Evolutionary conservation across 305 asterid species (phyloP).

Genomic region (Fraxinus angustifolia): DNA sequence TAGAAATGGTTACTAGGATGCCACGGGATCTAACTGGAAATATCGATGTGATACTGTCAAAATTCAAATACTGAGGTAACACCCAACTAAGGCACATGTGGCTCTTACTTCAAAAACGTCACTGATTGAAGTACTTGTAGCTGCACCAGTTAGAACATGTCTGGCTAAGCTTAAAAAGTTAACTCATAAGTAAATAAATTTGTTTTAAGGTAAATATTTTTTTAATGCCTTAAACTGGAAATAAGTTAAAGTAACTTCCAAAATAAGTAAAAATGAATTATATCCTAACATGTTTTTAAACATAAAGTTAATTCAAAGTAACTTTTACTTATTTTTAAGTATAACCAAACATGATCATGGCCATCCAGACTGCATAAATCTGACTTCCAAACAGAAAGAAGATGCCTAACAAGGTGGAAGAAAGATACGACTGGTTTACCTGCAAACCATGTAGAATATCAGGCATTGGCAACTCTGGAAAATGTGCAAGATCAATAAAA

Average conservation of each 20-base stretch:
- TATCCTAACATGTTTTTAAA: not conserved
- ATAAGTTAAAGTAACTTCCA: not conserved
- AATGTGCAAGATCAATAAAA: constrained; percentile 73
- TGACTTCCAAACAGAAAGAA: not conserved
- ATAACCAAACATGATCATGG: not conserved
- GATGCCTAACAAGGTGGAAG: not conserved
- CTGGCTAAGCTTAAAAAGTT: not conserved
- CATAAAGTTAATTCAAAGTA: not conserved
- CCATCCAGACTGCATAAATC: not conserved
- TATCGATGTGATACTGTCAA: not conserved
- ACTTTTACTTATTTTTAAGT: not conserved
- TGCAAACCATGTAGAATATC: constrained; percentile 90
- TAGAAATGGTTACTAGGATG: not conserved
- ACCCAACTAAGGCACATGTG: not conserved
- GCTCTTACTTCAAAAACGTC: not conserved
- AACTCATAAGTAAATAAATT: not conserved
- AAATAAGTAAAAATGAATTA: not conserved
- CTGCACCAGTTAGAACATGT: not conserved
- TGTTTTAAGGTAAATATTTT: not conserved
- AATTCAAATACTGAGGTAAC: not conserved
- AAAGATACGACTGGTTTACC: constrained; percentile 33
- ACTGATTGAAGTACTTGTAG: not conserved
- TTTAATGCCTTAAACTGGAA: not conserved
- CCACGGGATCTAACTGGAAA: not conserved
- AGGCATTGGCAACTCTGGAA: constrained; percentile 98